Base-by-base conservation (phyloP, 192 early-diverging fungal genomes). In the Entophlyctis luteolus region DNA sequence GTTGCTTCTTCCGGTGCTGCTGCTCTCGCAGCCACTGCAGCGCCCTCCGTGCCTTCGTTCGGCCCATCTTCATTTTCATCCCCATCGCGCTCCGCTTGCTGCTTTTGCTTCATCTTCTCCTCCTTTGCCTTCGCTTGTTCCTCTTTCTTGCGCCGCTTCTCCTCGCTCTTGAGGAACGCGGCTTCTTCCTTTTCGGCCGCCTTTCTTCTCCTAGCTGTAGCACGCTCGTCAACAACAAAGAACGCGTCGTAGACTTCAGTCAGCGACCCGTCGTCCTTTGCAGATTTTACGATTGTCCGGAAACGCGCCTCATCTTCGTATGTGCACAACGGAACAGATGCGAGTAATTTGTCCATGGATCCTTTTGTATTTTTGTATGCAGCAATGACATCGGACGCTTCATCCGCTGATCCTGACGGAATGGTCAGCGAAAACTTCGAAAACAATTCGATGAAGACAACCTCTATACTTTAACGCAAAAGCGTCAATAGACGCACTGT, bases 291-390 rank as follows among this genome's bases (percentile, higher is more conserved):
- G 20, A 88, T 83, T 1, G 63, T 60, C 3, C 78, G 47, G 68
- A 91, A 87, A 0, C 90, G 76, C 31, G 68, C 72, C 42, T 87
- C 88, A 62, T 94, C 91, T 0, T 80, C 80, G 20, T 77, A 76
- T 6, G 75, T 78, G 16, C 79, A 79, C 31, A 87, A 76, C 53
- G 84, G 72, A 1, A 93, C 84, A 10, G 81, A 67, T 0, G 74
- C 66, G 46, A 94, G 74, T n/a, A 94, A 88, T 25, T 54, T 25
- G 37, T 87, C 83, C 83, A 94, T 81, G 60, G 88, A 81, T 12
- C 91, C 91, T 18, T 86, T 75, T 62, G 72, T 78, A 4, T 72
- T 68, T 8, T 72, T 73, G 72, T 91, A 94, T 0, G 83, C 75
- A 8, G 81, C 72, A 6, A 91, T 47, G 4, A 94, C 69, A 70